These are phyloP conservation scores for Saccharomyces paradoxus DNA, from an alignment of 805 yeast genomes.

Conservation along the genomic window DNA sequence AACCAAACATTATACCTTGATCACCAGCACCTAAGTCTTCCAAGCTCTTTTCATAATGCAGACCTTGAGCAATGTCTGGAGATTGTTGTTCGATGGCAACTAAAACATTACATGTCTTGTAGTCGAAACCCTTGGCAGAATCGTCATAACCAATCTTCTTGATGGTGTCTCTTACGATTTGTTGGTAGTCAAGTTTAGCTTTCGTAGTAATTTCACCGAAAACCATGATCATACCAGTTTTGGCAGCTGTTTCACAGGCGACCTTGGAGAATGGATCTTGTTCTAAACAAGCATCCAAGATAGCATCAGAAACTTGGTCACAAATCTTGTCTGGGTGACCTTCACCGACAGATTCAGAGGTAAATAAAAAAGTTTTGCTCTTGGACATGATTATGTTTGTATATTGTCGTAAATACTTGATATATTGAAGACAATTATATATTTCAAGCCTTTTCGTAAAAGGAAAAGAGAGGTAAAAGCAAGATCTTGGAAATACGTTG, in stretches of 20 bases:
- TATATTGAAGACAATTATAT: background rate
- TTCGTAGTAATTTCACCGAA: conserved; percentile 97
- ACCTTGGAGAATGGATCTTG: conserved; percentile 94
- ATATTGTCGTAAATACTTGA: background rate
- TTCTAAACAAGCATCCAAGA: conserved; percentile 88
- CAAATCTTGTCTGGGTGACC: conserved; percentile 92
- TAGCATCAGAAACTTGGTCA: conserved; percentile 96
- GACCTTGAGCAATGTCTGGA: conserved; percentile 96
- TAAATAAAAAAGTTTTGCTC: conserved; percentile 43
- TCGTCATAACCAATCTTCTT: conserved; percentile 95
- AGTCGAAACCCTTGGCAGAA: conserved; percentile 92
- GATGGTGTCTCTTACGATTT: conserved; percentile 93
- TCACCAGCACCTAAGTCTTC: conserved; percentile 99
- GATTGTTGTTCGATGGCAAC: conserved; percentile 98
- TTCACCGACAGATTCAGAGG: conserved; percentile 84
- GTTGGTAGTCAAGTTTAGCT: conserved; percentile 89
- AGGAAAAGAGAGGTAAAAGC: background rate
- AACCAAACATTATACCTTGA: conserved; percentile 99
- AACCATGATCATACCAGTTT: conserved; percentile 97
- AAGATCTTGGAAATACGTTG: background rate
- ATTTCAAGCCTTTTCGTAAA: background rate
- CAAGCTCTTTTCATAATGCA: conserved; percentile 87
- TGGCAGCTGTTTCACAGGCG: conserved; percentile 96
- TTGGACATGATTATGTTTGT: background rate
- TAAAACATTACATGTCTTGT: conserved; percentile 95